Evolutionary conservation across 73 alveolate species (phyloP), one percentile per base, ranked within the genome.

Genomic region (Durusdinium trenchii): DNA sequence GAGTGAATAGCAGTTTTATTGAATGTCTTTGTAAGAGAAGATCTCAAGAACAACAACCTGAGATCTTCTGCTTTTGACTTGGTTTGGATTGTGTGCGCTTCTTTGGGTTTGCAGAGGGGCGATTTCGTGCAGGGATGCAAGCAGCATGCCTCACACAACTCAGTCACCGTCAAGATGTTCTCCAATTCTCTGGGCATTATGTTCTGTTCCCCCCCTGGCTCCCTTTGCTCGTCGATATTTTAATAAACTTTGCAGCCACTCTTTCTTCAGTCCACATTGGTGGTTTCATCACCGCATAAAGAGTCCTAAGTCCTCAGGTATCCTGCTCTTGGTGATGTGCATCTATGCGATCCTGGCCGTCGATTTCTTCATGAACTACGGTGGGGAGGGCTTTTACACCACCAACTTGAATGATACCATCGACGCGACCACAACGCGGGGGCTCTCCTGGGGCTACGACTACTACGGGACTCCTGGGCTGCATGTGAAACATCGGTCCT

Each of bases 311-410:
- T 42, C 32, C 48, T 26, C 30, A 67, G 64, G 95, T 40, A 60
- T 45, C 61, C 38, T 87, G 38, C 42, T 57, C 48, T 71, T 62
- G 10, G 60, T n/a, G 86, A 89, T 71, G 96, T 89, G 98, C 62
- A 92, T 92, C 32, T 92, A 92, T 57, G 85, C 98, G 42, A 92
- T 92, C 20, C 98, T 92, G 79, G 98, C 98, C 40, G 98, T 92
- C 47, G 98, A 92, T 40, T 92, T 92, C 86, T 92, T 92, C 98
- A 92, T 89, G 96, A 42, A 75, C 86, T 75, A 45, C 16, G 86
- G 96, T 79, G 69, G 48, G 90, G 90, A 79, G 23, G 90, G 90
- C 20, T 79, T 47, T 79, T 79, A 79, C 40, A 67, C 48, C 47
- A 79, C 23, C 90, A 79, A 79, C 67, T 46, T 79, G 6, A 45